These are phyloP conservation scores for Aegilops sharonensis DNA, from an alignment of 176 grass and related monocot species.

Conservation along the genomic window DNA sequence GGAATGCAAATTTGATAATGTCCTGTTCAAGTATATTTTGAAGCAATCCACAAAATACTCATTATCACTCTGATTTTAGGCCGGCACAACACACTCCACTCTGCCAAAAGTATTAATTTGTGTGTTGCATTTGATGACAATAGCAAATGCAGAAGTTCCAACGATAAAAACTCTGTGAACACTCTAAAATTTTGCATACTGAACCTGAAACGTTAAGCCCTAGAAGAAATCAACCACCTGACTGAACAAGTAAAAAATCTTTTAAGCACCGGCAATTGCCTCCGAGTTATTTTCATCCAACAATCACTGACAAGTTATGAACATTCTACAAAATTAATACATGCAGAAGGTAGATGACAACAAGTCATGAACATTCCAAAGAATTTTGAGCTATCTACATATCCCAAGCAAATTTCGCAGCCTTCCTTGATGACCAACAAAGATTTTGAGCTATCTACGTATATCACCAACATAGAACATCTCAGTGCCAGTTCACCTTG, in stretches of 20 bases:
- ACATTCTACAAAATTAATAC: not conserved
- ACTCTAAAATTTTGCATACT: not conserved
- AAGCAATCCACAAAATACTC: no score
- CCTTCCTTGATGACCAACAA: not conserved
- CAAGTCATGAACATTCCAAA: not conserved
- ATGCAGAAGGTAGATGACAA: not conserved
- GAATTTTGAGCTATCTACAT: not conserved
- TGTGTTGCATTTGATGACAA: no score
- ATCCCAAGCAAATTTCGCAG: not conserved
- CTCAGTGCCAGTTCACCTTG: not conserved
- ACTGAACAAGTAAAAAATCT: not conserved
- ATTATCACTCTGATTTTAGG: no score
- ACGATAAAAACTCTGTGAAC: not conserved
- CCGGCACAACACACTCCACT: no score
- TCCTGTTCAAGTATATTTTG: not conserved
- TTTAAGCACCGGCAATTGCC: not conserved
- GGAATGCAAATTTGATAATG: no score
- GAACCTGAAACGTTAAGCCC: not conserved
- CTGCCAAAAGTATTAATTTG: no score
- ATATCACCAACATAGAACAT: no score
- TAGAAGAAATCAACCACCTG: not conserved
- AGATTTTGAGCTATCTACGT: not conserved
- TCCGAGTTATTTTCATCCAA: not conserved
- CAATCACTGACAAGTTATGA: not conserved
- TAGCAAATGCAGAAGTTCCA: not conserved